phyloP scores from a whole-genome alignment of 257 asterid species.

The Jacaranda mimosifolia region DNA sequence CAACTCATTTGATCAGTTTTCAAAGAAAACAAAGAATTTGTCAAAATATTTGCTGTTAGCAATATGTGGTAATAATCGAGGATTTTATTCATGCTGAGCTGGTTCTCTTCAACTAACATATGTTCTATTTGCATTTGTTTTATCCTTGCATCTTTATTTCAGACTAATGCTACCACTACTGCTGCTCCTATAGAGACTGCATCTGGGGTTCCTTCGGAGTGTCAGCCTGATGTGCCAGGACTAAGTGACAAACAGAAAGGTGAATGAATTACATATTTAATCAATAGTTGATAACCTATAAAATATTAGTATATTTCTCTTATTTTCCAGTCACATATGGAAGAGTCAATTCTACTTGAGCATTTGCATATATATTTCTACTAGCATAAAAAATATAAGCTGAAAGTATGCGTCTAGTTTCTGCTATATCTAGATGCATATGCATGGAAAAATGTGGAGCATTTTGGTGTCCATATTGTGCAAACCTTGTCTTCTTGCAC shows the following conservation, averaged over 20 bases:
- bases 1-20: neutral
- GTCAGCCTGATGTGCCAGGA: constrained; percentile 65
- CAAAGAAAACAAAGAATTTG: neutral
- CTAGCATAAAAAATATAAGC: neutral
- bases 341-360: neutral
- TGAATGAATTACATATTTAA: constrained; percentile 39
- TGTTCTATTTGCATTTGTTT: constrained; percentile 32
- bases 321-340: constrained; percentile 28
- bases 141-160: constrained; percentile 42
- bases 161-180: constrained; percentile 51
- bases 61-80: neutral
- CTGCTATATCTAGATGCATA: constrained; percentile 1
- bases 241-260: constrained; percentile 69
- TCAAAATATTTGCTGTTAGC: neutral
- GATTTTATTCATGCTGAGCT: constrained; percentile 25
- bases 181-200: constrained; percentile 55
- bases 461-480: no score
- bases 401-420: neutral
- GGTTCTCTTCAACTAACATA: constrained; percentile 38
- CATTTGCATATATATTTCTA: constrained; percentile 10
- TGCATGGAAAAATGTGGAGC: neutral
- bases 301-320: neutral
- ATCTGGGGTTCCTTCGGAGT: constrained; percentile 45
- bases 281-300: neutral
- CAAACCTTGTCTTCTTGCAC: no score